A percentile compares a stretch with the other conserved stretches of the same genome.
These are phyloP conservation scores for Quercus lobata DNA, from an alignment of 331 rosid genomes.

Conservation along the genomic window DNA sequence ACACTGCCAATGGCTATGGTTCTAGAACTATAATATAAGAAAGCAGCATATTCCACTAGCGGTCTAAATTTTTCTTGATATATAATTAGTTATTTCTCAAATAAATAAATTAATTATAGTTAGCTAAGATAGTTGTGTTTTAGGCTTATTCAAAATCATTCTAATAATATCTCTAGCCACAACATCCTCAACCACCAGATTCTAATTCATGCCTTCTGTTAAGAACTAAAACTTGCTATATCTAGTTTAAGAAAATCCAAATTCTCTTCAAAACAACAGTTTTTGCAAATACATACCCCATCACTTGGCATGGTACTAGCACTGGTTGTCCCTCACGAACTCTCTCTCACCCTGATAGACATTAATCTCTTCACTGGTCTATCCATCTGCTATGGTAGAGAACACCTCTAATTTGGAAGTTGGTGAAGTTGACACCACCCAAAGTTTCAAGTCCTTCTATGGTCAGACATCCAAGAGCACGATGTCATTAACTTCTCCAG, in stretches of 20 bases:
- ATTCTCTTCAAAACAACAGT: neutral
- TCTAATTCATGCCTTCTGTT: neutral
- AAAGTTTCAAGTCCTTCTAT: slow-evolving; percentile 58
- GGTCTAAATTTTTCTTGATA: no score
- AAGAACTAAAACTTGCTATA: neutral
- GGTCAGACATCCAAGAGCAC: slow-evolving; percentile 61
- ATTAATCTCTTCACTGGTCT: slow-evolving; percentile 57
- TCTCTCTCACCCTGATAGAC: slow-evolving; percentile 63
- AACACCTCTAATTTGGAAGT: slow-evolving; percentile 59
- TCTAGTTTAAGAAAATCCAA: neutral
- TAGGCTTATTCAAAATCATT: neutral
- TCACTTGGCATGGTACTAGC: slow-evolving; percentile 57
- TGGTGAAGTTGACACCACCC: slow-evolving; percentile 62
- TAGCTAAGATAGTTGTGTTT: no score
- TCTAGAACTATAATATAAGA: no score
- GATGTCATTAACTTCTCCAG: slow-evolving; percentile 61
- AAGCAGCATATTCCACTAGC: no score
- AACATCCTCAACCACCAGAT: neutral
- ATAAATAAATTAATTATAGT: no score
- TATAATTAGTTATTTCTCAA: no score
- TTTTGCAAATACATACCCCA: slow-evolving; percentile 36
- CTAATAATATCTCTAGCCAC: neutral
- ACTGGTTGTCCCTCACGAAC: slow-evolving; percentile 50
- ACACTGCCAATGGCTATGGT: no score
- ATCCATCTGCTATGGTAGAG: slow-evolving; percentile 65